Base-by-base conservation (phyloP, 176 grass and related monocot genomes). In the Aegilops umbellulata region DNA sequence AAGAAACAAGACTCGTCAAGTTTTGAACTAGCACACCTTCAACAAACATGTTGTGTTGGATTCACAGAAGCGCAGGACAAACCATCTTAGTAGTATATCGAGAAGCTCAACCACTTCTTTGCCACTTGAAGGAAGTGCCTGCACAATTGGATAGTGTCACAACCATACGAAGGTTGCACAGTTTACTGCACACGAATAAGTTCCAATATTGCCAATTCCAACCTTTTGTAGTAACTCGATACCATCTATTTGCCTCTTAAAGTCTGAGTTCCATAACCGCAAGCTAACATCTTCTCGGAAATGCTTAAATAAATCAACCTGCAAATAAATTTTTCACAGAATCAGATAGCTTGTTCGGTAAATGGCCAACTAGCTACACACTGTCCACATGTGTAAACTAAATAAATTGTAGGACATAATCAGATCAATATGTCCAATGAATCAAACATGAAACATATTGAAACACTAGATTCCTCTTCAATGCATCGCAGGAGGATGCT, bases 211-310 rank as follows among this genome's bases (percentile, higher is more conserved):
- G 49, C 61, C 23, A 87, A 62, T 88, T 86, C 78, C 27, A 51
- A 99, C 97, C 97, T 99, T 99, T 26, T 99, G 97, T 78, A 99
- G 85, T 80, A 99, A 85, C 55, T 99, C 97, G 60, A 99, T 90
- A 55, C 94, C 97, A 90, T 99, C 97, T 66, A 99, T 93, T 91
- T 99, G 97, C 88, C 95, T 94, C 89, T 96, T 99, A 78, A 99
- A 99, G 63, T 99, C 97, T 8, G 94, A 91, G 72, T 93, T 96
- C 88, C 95, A 87, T 79, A 99, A 82, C 36, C 97, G 79, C 94
- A 95, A 91, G 74, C 92, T 95, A 47, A 99, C 87, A 86, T 99
- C 97, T 84, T 99, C 97, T 84, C 94, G 87, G 61, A 97, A 88
- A 96, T 99, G 94, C 80, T 91, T 99, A 76, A 94, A 85, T 82